Evolutionary conservation across 768 basidiomycete genomes (phyloP).

Genomic region (Lentinula detonsa): DNA sequence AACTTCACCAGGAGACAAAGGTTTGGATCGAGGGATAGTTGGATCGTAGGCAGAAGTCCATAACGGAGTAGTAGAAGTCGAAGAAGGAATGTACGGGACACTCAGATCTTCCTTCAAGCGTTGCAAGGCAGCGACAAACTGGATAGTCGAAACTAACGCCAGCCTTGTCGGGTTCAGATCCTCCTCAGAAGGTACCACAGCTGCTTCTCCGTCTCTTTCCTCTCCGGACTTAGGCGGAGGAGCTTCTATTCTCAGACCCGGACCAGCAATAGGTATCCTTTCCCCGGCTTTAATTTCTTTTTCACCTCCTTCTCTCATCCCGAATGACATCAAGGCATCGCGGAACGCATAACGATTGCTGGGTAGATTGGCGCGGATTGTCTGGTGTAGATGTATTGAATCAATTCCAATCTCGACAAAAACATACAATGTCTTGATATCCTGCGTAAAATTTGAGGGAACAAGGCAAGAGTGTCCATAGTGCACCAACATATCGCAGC

Average conservation of each 20-base stretch:
- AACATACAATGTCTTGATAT: conserved; percentile 90
- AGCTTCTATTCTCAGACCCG: conserved; percentile 57
- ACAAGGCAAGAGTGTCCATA: conserved; percentile 99
- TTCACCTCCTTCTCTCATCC: conserved; percentile 38
- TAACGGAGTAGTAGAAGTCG: conserved; percentile 16
- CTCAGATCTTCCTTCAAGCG: conserved; percentile 76
- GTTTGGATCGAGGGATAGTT: conserved; percentile 80
- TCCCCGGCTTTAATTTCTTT: conserved; percentile 34
- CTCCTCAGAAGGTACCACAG: neutral
- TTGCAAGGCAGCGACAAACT: conserved; percentile 93
- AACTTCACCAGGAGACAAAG: conserved; percentile 94
- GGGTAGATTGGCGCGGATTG: conserved; percentile 88
- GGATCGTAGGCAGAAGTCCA: conserved; percentile 69
- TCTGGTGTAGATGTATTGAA: conserved; percentile 72
- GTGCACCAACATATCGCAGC: conserved; percentile 97
- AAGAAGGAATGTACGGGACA: conserved; percentile 20
- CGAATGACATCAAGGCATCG: conserved; percentile 53
- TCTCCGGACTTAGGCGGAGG: conserved; percentile 10
- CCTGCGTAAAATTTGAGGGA: conserved; percentile 80
- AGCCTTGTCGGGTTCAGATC: conserved; percentile 50
- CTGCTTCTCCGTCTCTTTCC: conserved; percentile 6
- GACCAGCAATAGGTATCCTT: conserved; percentile 34
- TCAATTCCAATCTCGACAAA: conserved; percentile 98
- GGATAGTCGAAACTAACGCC: conserved; percentile 94
- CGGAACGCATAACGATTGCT: conserved; percentile 63